Percentiles rank a stretch among this genome's conserved stretches.
Evolutionary conservation across 768 basidiomycete genomes (phyloP).

Genomic region (Tubosaeta sp.): DNA sequence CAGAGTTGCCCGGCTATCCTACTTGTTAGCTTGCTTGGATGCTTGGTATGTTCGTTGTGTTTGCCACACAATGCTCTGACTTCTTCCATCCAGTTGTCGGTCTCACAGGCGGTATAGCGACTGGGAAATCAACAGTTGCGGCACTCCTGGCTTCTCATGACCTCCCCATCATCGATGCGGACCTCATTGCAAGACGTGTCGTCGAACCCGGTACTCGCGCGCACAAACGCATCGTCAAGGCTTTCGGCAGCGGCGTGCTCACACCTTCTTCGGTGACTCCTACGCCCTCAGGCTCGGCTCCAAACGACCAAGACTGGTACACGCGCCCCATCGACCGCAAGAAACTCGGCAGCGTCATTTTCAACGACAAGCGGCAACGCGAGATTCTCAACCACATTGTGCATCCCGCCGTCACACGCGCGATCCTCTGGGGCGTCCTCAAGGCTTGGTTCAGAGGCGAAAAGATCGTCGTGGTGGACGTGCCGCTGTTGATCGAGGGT

Average conservation of each 20-base stretch:
- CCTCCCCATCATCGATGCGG: slow-evolving; percentile 91
- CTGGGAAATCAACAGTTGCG: slow-evolving; percentile 94
- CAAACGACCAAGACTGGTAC: slow-evolving; percentile 6
- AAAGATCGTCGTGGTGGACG: slow-evolving; percentile 79
- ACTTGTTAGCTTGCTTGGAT: neutral
- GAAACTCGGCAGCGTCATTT: slow-evolving; percentile 80
- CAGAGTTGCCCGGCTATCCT: too few species aligned
- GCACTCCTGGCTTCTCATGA: slow-evolving; percentile 56
- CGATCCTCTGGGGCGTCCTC: slow-evolving; percentile 68
- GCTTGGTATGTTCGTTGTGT: neutral
- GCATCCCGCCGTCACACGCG: slow-evolving; percentile 83
- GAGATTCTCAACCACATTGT: slow-evolving; percentile 77
- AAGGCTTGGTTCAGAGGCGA: slow-evolving; percentile 74
- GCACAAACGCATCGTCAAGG: slow-evolving; percentile 57
- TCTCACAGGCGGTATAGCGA: slow-evolving; percentile 93
- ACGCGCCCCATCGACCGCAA: slow-evolving; percentile 79
- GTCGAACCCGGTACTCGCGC: slow-evolving; percentile 80
- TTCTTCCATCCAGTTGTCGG: slow-evolving; percentile 66
- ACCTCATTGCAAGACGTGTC: slow-evolving; percentile 80
- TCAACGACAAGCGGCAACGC: slow-evolving; percentile 69
- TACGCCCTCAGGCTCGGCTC: neutral
- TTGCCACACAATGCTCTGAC: neutral
- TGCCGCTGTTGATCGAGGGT: slow-evolving; percentile 88
- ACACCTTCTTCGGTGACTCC: slow-evolving; percentile 22
- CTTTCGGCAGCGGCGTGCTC: slow-evolving; percentile 72